Evolutionary conservation across 192 early-diverging fungal genomes (phyloP).

Genomic region (Phycomyces nitens): DNA sequence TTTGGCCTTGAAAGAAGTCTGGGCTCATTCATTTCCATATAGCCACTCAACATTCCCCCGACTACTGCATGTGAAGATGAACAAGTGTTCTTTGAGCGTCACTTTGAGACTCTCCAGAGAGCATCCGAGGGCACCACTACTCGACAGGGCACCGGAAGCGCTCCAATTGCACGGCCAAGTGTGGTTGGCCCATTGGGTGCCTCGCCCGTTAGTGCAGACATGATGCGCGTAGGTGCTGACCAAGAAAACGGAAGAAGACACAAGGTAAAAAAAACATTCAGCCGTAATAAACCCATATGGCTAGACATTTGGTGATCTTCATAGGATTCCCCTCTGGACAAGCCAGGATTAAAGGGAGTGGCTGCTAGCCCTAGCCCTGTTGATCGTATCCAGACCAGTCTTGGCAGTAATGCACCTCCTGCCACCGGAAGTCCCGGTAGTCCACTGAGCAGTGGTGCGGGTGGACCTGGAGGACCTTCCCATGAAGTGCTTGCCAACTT

Average conservation of each 20-base stretch:
- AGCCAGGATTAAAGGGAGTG: too few relatives aligned
- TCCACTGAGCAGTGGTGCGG: slow-evolving; percentile 8
- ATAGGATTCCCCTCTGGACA: too few relatives aligned
- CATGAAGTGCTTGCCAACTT: slow-evolving; percentile 85
- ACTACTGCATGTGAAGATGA: slow-evolving; percentile 79
- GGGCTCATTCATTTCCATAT: too few relatives aligned
- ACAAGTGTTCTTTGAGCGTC: slow-evolving; percentile 81
- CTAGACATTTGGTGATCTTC: too few relatives aligned
- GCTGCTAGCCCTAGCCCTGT: too few relatives aligned
- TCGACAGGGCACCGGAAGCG: slow-evolving; percentile 29
- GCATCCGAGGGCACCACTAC: slow-evolving; percentile 41
- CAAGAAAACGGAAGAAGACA: not conserved
- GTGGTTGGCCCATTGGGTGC: slow-evolving; percentile 51
- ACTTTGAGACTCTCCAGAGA: slow-evolving; percentile 67
- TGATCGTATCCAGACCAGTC: too few relatives aligned
- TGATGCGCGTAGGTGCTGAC: not conserved
- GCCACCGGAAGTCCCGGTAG: not conserved
- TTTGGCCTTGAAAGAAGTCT: too few relatives aligned
- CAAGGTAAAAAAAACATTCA: too few relatives aligned
- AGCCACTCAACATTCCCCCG: slow-evolving; percentile 60
- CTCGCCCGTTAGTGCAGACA: not conserved
- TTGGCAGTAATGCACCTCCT: too few relatives aligned
- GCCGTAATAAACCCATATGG: too few relatives aligned
- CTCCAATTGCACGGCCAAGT: slow-evolving; percentile 31
- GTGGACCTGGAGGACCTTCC: slow-evolving; percentile 18